Percentiles rank a stretch among this genome's conserved stretches.
phyloP scores from a whole-genome alignment of 1,284 basidiomycete species.

The Ganoderma lucidum region DNA sequence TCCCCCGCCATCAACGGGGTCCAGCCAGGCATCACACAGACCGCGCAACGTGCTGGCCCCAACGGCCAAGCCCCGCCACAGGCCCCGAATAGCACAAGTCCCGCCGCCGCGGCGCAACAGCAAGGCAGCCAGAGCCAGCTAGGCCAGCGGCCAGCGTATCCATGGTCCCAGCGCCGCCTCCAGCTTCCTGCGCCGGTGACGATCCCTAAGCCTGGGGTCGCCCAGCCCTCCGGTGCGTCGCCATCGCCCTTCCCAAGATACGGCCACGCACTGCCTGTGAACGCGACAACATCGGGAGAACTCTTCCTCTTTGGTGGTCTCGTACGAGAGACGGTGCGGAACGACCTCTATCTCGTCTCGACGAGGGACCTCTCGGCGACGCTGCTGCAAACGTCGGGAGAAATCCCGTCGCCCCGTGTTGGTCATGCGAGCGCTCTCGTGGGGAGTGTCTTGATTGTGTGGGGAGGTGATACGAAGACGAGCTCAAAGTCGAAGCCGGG shows the following conservation, averaged over 20 bases:
- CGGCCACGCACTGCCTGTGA: constrained; percentile 94
- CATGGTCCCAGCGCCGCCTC: constrained; percentile 81
- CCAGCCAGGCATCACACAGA: constrained; percentile 35
- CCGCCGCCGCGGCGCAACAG: constrained; percentile 36
- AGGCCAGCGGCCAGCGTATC: constrained; percentile 71
- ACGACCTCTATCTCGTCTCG: constrained; percentile 94
- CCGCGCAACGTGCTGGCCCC: constrained; percentile 30
- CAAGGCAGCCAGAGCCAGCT: constrained; percentile 40
- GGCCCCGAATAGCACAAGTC: constrained; percentile 40
- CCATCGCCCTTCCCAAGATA: constrained; percentile 96
- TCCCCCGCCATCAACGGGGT: constrained; percentile 37
- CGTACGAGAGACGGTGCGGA: constrained; percentile 90
- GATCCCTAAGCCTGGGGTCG: constrained; percentile 67
- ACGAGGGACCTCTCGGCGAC: constrained; percentile 82
- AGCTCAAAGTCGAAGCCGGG: constrained; percentile 69
- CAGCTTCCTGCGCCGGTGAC: constrained; percentile 69
- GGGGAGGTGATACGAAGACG: constrained; percentile 97
- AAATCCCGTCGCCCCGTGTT: constrained; percentile 89
- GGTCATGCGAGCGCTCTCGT: constrained; percentile 97
- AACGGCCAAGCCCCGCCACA: constrained; percentile 32
- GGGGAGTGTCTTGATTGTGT: constrained; percentile 95
- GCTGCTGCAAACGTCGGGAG: constrained; percentile 88
- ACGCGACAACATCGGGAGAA: constrained; percentile 84
- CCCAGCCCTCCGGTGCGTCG: constrained; percentile 67
- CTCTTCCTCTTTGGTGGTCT: constrained; percentile 98